Base-by-base conservation (phyloP, 2,329 filamentous ascomycete genomes). In the Phyllosticta paracitricarpa region DNA sequence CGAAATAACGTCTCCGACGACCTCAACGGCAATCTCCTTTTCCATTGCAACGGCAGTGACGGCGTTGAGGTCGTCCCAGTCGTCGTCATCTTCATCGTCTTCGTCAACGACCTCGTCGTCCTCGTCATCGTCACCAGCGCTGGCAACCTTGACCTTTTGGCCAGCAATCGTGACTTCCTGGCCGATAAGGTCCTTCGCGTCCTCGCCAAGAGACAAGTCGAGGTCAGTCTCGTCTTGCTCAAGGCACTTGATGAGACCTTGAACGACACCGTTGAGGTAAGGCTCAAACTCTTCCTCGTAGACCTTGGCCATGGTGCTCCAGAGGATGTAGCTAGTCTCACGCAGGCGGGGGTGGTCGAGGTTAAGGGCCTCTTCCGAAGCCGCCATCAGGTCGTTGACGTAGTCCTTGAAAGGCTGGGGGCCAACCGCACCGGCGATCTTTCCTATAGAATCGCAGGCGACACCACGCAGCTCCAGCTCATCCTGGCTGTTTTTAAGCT, bases 281-380 rank as follows among this genome's bases (percentile, higher is more conserved):
- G 89, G 86, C 61, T 85, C 84, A 64, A 95, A 93, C 60, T 91
- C 82, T 70, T 90, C 88, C 69, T 88, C 87, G 75, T 97, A 97
- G 9, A 97, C 91, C 79, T 95, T 95, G 64, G 93, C 89, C 72
- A 99, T 86, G 51, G 89, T 91, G 66, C 90, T 91, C 93, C 94
- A 99, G 60, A 99, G 82, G 64, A 97, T 95, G 78, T 96, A 99
- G 73, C 91, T 96, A 64, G 91, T 97, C 80, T 99, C 94, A 75
- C 91, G 89, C 58, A 97, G 85, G 62, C 92, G 85, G 52, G 92
- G 89, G 77, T 97, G 92, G 68, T 91, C 92, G 2, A 99, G 85
- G 68, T 88, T 81, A 2, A 97, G 82, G 61, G 89, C 92, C 75
- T 97, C 92, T 76, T 97, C 92, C 66, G 90, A 96, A 14, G 93